phyloP scores from a whole-genome alignment of 306 rosid genomes.

The Quercus rubra region DNA sequence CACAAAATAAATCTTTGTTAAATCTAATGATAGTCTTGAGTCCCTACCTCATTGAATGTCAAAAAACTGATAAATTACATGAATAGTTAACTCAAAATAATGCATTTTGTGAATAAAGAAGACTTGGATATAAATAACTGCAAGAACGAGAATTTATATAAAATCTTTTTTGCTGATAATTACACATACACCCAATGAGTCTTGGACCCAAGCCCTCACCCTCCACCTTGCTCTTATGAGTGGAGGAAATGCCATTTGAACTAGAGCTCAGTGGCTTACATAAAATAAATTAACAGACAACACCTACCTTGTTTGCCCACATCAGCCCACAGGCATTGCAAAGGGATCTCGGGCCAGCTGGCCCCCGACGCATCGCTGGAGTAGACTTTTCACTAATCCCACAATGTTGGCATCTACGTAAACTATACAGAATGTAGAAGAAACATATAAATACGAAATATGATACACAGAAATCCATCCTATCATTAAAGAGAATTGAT shows the following conservation, averaged over 20 bases:
- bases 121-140: too few relatives aligned
- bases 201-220: too few relatives aligned
- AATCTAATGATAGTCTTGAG: background rate
- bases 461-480: background rate
- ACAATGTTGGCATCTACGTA: slow-evolving; percentile 54
- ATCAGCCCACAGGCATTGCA: slow-evolving; percentile 62
- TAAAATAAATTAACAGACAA: background rate
- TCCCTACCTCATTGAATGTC: background rate
- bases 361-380: slow-evolving; percentile 69
- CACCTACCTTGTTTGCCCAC: slow-evolving; percentile 38
- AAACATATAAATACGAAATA: slow-evolving; percentile 3
- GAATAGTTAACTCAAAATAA: background rate
- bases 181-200: too few relatives aligned
- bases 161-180: too few relatives aligned
- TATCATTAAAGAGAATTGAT: background rate
- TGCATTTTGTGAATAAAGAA: background rate
- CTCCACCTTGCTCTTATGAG: too few relatives aligned
- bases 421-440: slow-evolving; percentile 31
- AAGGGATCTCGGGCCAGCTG: slow-evolving; percentile 55
- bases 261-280: background rate
- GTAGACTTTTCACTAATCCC: slow-evolving; percentile 55
- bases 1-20: background rate
- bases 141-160: too few relatives aligned
- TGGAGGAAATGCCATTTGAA: too few relatives aligned
- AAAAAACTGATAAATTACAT: background rate